Conservation (phyloP, 352 stramenopile genomes). For the Globisporangium paddicum region DNA sequence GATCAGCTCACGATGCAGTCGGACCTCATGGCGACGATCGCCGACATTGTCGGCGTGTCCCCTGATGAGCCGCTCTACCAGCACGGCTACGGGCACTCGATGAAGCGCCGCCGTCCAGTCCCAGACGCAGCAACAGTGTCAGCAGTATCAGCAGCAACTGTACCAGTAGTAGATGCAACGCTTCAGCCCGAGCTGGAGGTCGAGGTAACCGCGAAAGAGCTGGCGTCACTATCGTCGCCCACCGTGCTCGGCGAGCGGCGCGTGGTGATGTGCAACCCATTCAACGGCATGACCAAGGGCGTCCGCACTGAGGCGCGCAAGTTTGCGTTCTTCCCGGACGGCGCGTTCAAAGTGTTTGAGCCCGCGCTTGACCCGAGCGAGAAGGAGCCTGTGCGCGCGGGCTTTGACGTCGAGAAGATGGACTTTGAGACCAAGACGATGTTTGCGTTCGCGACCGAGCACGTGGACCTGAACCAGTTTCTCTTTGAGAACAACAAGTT, state of each 20-base stretch:
- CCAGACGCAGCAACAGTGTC: no score
- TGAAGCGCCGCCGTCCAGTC: conserved; percentile 40
- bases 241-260: conserved; percentile 27
- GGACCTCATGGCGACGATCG: conserved; percentile 65
- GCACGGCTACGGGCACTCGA: conserved; percentile 65
- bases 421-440: conserved; percentile 34
- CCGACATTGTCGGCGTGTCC: conserved; percentile 51
- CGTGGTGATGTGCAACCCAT: conserved; percentile 66
- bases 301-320: conserved; percentile 63
- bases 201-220: conserved; percentile 8
- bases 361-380: conserved; percentile 38
- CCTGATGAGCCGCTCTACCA: conserved; percentile 47
- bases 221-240: conserved; percentile 11
- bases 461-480: conserved; percentile 70
- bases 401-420: conserved; percentile 66
- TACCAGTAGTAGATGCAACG: background rate
- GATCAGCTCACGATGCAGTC: conserved; percentile 59
- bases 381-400: conserved; percentile 41
- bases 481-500: conserved; percentile 68
- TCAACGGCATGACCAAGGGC: conserved; percentile 63
- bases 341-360: conserved; percentile 65
- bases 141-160: no score
- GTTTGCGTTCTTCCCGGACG: conserved; percentile 66
- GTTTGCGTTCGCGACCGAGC: conserved; percentile 47
- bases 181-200: conserved; percentile 7